phyloP scores from a whole-genome alignment of 305 asterid genomes.

The Fraxinus baroniana region DNA sequence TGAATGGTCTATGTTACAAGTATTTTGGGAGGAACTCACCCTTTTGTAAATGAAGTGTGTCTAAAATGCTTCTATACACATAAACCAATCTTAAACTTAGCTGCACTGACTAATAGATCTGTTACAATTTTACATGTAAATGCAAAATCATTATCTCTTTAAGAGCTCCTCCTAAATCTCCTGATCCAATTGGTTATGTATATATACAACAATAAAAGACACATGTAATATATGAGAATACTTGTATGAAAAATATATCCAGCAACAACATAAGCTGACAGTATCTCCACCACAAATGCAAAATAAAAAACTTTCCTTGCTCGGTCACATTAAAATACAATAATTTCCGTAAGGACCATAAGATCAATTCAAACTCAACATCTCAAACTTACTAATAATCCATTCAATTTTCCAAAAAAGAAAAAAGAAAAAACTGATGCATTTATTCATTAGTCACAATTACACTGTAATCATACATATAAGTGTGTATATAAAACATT shows the following conservation, averaged over 20 bases:
- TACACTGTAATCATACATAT: neutral
- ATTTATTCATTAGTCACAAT: neutral
- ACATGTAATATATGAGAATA: neutral
- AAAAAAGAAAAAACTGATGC: neutral
- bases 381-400: neutral
- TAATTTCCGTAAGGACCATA: neutral
- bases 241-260: neutral
- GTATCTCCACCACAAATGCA: neutral
- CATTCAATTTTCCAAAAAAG: neutral
- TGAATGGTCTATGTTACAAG: neutral
- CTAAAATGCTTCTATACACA: neutral
- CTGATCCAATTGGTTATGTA: neutral
- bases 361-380: neutral
- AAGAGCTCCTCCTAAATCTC: neutral
- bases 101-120: neutral
- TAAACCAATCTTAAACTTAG: neutral
- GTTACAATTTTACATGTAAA: neutral
- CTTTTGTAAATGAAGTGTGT: neutral
- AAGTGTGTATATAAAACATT: neutral
- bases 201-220: neutral
- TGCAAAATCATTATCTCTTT: neutral
- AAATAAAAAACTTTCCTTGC: neutral
- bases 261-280: neutral
- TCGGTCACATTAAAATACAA: neutral
- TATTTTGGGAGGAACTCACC: neutral